Evolutionary conservation across 441 rosid genomes (phyloP).

Genomic region (Codiaeum variegatum): DNA sequence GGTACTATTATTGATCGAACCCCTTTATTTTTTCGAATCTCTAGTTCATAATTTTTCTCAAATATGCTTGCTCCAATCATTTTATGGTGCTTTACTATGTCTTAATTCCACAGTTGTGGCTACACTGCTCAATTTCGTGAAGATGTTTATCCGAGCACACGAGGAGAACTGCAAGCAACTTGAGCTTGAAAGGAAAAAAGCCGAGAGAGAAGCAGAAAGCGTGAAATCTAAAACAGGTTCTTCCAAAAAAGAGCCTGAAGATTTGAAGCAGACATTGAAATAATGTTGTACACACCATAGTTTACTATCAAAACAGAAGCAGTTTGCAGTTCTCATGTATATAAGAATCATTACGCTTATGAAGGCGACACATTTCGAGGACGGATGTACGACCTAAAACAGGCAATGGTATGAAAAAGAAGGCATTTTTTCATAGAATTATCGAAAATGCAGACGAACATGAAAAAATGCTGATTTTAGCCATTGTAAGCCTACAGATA

Average conservation of each 20-base stretch:
- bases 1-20: conserved; percentile 32
- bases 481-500: conserved; percentile 3
- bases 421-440: not conserved
- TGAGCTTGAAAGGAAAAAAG: conserved; percentile 72
- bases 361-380: conserved; percentile 11
- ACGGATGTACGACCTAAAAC: not conserved
- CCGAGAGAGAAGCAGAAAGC: conserved; percentile 47
- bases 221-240: conserved; percentile 38
- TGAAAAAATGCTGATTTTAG: not conserved
- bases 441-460: conserved; percentile 4
- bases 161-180: conserved; percentile 76
- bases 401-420: conserved; percentile 2
- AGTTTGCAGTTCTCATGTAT: conserved; percentile 17
- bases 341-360: not conserved
- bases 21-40: not conserved
- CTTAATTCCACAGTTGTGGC: conserved; percentile 59
- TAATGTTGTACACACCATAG: not conserved
- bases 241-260: conserved; percentile 27
- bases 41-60: not conserved
- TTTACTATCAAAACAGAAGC: conserved; percentile 15
- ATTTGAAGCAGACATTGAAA: conserved; percentile 10
- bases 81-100: not conserved
- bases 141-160: conserved; percentile 74
- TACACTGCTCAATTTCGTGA: conserved; percentile 74
- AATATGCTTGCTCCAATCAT: too few species aligned